Evolutionary conservation across 805 yeast species (phyloP), one percentile per base, ranked within the genome.

Genomic region (Naumovozyma baii): DNA sequence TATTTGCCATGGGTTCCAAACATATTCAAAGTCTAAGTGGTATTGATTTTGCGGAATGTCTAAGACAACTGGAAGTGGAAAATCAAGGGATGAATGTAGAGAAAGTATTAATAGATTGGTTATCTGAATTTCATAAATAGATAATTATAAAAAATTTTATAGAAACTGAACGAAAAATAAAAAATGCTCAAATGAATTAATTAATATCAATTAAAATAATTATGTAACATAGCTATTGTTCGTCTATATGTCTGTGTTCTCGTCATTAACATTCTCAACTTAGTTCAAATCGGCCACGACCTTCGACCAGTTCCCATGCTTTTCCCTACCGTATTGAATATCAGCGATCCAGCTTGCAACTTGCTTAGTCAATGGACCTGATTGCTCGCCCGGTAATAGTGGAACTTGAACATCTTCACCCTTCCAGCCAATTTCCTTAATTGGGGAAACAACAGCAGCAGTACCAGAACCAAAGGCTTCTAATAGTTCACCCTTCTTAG

Each of bases 381-480:
- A 69, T 59, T 86, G 81, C 61, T 82, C 78, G 45, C 94, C 95
- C 41, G 73, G 77, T 43, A 78, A 75, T 48, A 85, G 64, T 45
- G 97, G 97, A 36, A 90, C 90, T 4, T 66, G 48, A 50, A 90
- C 85, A 44, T 72, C 74, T 55, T 78, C 62, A 38, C 80, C 94
- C 43, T 73, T 69, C 78, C 78, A 90, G 42, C 87, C 88, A 57
- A 90, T 85, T 54, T 74, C 83, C 64, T 82, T 78, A 58, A 90
- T 86, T 51, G 97, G 97, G 29, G 95, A 78, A 34, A 92, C 97
- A 57, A 90, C 78, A 33, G 96, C 97, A 44, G 98, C 97, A 41
- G 98, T 90, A 56, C 98, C 98, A 16, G 96, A 70, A 52, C 97
- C 97, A 55, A 90, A 90, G 16, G 95, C 94, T 71, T 92, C 98